Percentiles rank a stretch among this genome's conserved stretches.
Conservation (phyloP, 495 filamentous ascomycete species). For the Penicillium paradoxum region DNA sequence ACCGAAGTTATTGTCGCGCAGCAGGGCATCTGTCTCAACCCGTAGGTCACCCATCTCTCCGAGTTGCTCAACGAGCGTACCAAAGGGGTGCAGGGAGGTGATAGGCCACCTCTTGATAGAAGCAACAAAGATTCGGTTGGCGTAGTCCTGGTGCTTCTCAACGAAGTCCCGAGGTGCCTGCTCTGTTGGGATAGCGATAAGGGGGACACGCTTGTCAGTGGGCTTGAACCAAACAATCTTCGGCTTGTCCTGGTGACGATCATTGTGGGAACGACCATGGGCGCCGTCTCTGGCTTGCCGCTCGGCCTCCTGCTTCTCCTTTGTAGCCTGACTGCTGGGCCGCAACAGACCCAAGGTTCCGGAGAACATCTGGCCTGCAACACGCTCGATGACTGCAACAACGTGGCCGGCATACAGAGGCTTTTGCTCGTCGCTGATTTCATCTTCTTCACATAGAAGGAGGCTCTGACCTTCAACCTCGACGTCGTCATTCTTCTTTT, state of each 20-base stretch:
- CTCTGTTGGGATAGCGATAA: slow-evolving; percentile 97
- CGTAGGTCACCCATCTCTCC: slow-evolving; percentile 96
- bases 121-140: slow-evolving; percentile 95
- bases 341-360: slow-evolving; percentile 89
- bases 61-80: slow-evolving; percentile 93
- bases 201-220: slow-evolving; percentile 94
- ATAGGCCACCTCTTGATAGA: slow-evolving; percentile 99
- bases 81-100: slow-evolving; percentile 97
- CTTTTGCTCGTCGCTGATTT: slow-evolving; percentile 97
- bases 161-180: slow-evolving; percentile 97
- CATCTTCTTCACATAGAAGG: slow-evolving; percentile 93
- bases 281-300: slow-evolving; percentile 83
- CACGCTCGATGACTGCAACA: slow-evolving; percentile 93
- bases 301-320: slow-evolving; percentile 99
- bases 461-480: slow-evolving; percentile 98
- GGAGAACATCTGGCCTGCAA: slow-evolving; percentile 98
- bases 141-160: slow-evolving; percentile 96
- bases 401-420: slow-evolving; percentile 95
- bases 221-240: slow-evolving; percentile 99
- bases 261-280: slow-evolving; percentile 68
- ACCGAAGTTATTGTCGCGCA: slow-evolving; percentile 97
- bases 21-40: slow-evolving; percentile 94
- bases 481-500: slow-evolving; percentile 99
- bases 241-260: slow-evolving; percentile 89
- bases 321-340: slow-evolving; percentile 97